Percentiles rank a stretch among this genome's conserved stretches.
These are phyloP conservation scores for Plasmodiophora brassicae DNA, from an alignment of 208 protist genomes.

Conservation along the genomic window DNA sequence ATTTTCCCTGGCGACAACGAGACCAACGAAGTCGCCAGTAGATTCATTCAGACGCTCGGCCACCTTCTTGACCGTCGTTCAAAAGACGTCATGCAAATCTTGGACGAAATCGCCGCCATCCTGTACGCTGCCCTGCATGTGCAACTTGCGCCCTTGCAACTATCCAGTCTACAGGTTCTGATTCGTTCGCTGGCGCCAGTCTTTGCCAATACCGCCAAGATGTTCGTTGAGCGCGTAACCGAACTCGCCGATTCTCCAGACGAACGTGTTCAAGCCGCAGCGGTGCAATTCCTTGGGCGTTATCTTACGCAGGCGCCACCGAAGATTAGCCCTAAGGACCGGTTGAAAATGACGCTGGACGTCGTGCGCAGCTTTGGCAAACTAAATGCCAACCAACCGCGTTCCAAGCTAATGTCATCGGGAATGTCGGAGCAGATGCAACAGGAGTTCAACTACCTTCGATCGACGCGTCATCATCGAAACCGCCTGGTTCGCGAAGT, in stretches of 20 bases:
- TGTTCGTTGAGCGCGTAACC: neutral
- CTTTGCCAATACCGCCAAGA: neutral
- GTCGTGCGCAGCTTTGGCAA: neutral
- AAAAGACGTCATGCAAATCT: neutral
- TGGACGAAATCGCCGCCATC: neutral
- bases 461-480: neutral
- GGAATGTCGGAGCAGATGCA: neutral
- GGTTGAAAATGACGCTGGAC: neutral
- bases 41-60: neutral
- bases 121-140: neutral
- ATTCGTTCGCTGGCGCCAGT: neutral
- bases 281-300: neutral
- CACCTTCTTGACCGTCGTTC: neutral
- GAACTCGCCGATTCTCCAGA: neutral
- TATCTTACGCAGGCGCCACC: neutral
- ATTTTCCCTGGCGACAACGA: neutral
- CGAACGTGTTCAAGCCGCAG: neutral
- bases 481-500: neutral
- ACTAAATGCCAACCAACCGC: neutral
- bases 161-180: conserved; percentile 2
- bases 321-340: neutral
- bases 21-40: neutral
- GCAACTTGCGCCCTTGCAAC: neutral
- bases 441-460: neutral
- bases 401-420: neutral